A percentile compares a stretch with the other conserved stretches of the same genome.
These are phyloP conservation scores for Raffaelea ambrosiae DNA, from an alignment of 2,329 filamentous ascomycete genomes.

Conservation along the genomic window DNA sequence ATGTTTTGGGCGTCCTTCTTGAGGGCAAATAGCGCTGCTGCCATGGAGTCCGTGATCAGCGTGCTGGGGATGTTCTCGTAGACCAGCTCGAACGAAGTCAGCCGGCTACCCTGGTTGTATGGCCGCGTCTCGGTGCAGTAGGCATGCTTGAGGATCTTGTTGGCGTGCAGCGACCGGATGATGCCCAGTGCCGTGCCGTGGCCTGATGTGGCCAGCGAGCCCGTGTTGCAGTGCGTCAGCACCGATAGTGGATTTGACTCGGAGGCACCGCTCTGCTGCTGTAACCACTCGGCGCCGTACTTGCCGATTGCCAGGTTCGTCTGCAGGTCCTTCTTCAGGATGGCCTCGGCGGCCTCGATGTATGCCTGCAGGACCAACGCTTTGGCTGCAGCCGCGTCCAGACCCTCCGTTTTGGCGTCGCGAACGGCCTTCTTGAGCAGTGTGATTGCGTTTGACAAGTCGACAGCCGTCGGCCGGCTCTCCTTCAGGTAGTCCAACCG, in stretches of 20 bases:
- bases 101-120: constrained; percentile 92
- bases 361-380: constrained; percentile 59
- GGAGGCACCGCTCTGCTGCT: constrained; percentile 44
- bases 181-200: constrained; percentile 94
- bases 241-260: constrained; percentile 58
- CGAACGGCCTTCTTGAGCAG: constrained; percentile 61
- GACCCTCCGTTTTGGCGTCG: constrained; percentile 28
- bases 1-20: constrained; percentile 59
- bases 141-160: constrained; percentile 63
- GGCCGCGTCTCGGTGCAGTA: constrained; percentile 96
- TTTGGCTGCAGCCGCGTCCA: constrained; percentile 28
- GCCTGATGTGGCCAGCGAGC: constrained; percentile 92
- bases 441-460: constrained; percentile 79
- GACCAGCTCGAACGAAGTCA: constrained; percentile 95
- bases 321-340: constrained; percentile 76
- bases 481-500: constrained; percentile 81
- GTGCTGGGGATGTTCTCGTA: constrained; percentile 88
- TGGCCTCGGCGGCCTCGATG: constrained; percentile 72
- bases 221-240: constrained; percentile 96
- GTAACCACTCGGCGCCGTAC: constrained; percentile 76
- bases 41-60: constrained; percentile 95
- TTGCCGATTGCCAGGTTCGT: constrained; percentile 83
- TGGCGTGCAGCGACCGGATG: constrained; percentile 69
- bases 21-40: constrained; percentile 67
- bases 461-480: constrained; percentile 89